Evolutionary conservation across 1,284 basidiomycete species (phyloP).

Genomic region (Amylostereum areolatum): DNA sequence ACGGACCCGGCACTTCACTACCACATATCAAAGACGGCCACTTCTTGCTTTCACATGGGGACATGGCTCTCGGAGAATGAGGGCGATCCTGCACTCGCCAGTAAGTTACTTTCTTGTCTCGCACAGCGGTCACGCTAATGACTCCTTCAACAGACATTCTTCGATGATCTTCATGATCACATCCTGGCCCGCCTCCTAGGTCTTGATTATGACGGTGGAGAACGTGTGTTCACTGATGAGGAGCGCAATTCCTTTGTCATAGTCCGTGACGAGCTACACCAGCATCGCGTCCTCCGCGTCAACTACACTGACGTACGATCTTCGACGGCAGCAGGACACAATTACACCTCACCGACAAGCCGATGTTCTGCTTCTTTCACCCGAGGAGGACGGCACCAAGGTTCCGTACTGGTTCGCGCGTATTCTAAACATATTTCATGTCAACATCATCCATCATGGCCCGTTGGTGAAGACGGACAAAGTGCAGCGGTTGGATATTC

Average conservation of each 20-base stretch:
- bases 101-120: too few species aligned
- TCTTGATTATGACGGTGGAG: constrained; percentile 4
- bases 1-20: constrained; percentile 11
- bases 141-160: constrained; percentile 24
- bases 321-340: constrained; percentile 25
- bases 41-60: constrained; percentile 10
- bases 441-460: constrained; percentile 7
- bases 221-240: constrained; percentile 1
- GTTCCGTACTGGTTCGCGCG: constrained; percentile 26
- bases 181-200: constrained; percentile 12
- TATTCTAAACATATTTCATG: constrained; percentile 26
- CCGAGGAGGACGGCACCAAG: constrained; percentile 6
- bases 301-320: constrained; percentile 27
- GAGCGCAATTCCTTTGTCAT: constrained; percentile 11
- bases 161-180: constrained; percentile 15
- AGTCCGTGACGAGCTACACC: constrained; percentile 16
- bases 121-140: too few species aligned
- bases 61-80: constrained; percentile 9
- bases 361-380: constrained; percentile 22
- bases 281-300: constrained; percentile 17
- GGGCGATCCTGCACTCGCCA: constrained; percentile 15
- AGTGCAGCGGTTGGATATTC: constrained; percentile 14
- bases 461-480: constrained; percentile 7
- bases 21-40: constrained; percentile 12
- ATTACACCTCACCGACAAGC: constrained; percentile 23